Evolutionary conservation across 2,329 filamentous ascomycete genomes (phyloP), one percentile per base, ranked within the genome.

Genomic region (Clarireedia sp.): DNA sequence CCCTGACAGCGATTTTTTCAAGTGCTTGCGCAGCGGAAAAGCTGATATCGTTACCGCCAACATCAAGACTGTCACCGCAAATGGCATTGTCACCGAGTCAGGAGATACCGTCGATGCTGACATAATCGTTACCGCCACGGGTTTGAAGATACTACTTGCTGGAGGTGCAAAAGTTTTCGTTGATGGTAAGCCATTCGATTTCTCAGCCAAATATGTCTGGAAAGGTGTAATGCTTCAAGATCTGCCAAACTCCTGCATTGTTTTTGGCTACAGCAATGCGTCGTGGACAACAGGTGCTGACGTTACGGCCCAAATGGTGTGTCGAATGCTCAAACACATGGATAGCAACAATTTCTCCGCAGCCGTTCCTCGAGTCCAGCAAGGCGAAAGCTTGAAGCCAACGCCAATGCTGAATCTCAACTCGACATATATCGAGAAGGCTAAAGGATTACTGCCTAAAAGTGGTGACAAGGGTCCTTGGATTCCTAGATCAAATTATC

Each of bases 281-380:
- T 79, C 78, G 0, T 89, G 85, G 85, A 89, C 85, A 0, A 76
- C 86, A 0, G 84, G 84, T 2, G 78, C 81, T 0, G 83, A 85
- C 51, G 51, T 58, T 2, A 65, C 66, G 10, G 63, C 66, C 1
- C 29, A 47, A 14, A 48, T 64, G 3, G 50, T 67, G 2, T 65
- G 64, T 26, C 57, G 65, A n/a, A 38, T 69, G 2, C 23, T 68
- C 17, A 69, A 68, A 46, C 51, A 64, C 10, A 65, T 69, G 63
- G 58, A 63, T 7, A 48, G 48, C 5, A 56, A 59, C 5, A 43
- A 57, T 2, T 16, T 61, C 21, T 23, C 48, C 2, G 60, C 55
- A 24, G 62, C 59, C 0, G 55, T 59, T 2, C 64, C 66, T 1
- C 54, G 49, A n/a, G 40, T 65, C 12, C 44, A 45, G 10, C 33